phyloP scores from a whole-genome alignment of 2,329 filamentous ascomycete species.

The Penicillium sp. region DNA sequence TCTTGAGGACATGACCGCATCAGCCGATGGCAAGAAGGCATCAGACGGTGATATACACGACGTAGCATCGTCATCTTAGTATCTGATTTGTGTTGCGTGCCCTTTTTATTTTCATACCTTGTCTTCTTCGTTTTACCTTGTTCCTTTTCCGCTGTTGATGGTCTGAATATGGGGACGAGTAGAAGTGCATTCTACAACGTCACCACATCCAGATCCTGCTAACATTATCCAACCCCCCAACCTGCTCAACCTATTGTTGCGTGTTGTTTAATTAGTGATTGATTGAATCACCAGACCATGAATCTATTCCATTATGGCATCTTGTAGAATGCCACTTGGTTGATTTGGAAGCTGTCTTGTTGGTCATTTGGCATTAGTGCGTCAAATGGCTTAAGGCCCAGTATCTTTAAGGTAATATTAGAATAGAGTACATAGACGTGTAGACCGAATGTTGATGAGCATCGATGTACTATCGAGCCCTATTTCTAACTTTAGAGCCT shows the following conservation, averaged over 20 bases:
- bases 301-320: constrained; percentile 2
- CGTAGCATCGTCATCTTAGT: background rate
- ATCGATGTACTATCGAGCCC: background rate
- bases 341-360: background rate
- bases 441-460: background rate
- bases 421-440: background rate
- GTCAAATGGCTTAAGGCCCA: background rate
- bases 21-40: constrained; percentile 28
- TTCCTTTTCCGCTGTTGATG: background rate
- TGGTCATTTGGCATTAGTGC: background rate
- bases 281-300: background rate
- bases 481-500: background rate
- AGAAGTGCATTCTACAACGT: background rate
- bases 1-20: constrained; percentile 24
- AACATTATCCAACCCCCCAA: background rate
- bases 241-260: background rate
- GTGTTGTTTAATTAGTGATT: constrained; percentile 6
- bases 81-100: background rate
- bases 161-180: background rate
- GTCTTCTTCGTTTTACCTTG: background rate
- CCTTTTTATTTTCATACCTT: background rate
- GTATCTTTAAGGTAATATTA: background rate
- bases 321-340: constrained; percentile 1
- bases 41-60: constrained; percentile 17
- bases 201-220: background rate